Evolutionary conservation across 2,329 filamentous ascomycete species (phyloP).

Genomic region (Apiospora phragmitis): DNA sequence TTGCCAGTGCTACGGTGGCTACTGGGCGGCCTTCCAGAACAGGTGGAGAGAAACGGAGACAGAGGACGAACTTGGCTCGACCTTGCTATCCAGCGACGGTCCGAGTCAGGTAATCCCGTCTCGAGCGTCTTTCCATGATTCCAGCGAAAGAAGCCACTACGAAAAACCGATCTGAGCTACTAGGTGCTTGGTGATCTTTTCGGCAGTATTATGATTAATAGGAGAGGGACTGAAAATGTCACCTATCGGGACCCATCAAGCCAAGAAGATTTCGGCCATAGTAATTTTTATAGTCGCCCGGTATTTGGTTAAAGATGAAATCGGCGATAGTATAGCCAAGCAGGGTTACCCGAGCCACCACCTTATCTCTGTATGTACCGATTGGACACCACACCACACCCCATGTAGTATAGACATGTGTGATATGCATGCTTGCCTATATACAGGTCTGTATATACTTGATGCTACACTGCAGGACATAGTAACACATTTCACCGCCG

Average conservation of each 20-base stretch:
- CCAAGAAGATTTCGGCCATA: not conserved
- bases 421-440: not conserved
- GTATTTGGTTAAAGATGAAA: not conserved
- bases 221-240: not conserved
- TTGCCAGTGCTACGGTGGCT: not conserved
- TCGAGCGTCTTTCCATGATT: slow-evolving; percentile 1
- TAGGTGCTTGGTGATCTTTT: not conserved
- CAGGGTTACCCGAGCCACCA: not conserved
- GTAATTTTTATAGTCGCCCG: not conserved
- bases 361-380: not conserved
- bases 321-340: not conserved
- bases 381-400: not conserved
- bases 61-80: not conserved
- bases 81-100: not conserved
- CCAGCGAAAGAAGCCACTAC: not conserved
- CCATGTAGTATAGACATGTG: not conserved
- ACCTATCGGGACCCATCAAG: not conserved
- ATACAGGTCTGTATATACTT: not conserved
- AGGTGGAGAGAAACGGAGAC: not conserved
- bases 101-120: slow-evolving; percentile 4
- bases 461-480: not conserved
- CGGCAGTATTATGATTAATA: not conserved
- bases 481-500: not conserved
- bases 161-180: not conserved
- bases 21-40: not conserved